Base-by-base conservation (phyloP, 2,329 filamentous ascomycete genomes). In the Xylariaceae sp. region DNA sequence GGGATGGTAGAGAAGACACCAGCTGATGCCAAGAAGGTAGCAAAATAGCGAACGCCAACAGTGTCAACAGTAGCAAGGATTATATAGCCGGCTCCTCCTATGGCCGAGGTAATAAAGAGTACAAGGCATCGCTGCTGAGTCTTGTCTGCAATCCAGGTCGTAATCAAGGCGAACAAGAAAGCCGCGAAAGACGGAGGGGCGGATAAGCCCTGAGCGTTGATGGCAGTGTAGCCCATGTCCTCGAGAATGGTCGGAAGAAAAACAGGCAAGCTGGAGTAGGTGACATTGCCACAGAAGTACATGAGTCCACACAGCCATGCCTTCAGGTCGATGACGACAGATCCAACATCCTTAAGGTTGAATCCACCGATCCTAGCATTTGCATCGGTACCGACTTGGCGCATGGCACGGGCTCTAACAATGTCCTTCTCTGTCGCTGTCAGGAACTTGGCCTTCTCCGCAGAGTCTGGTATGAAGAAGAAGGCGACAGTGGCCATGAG, bases 221-320 rank as follows among this genome's bases (percentile, higher is more conserved):
- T 65, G 12, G 65, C 48, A 10, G 64, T 67, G 45, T 90, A 89
- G 53, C 89, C 89, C 90, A 96, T 86, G 68, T 88, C 83, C 58
- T 81, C 78, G 48, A 96, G 81, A 58, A 96, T 91, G 21, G 89
- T 91, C 37, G 91, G 91, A 2, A 96, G 81, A 71, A 96, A 96
- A 49, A 95, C 90, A 2, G 92, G 91, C 71, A 96, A 85, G 26
- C 89, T 93, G 65, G 87, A 87, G 77, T 96, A 96, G 16, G 90
- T 89, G 67, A 95, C 88, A 73, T 96, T 96, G 70, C 89, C 86
- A 72, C 88, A 86, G 77, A 96, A 92, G 78, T 96, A 90, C 84
- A 96, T 96, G 63, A 85, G 73, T 1, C 90, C 88, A 3, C 89
- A 89, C 37, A 93, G 76, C 75, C 90, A 93, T 54, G 83, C 83